Evolutionary conservation across 2,329 filamentous ascomycete genomes (phyloP).

Genomic region (Pseudogymnoascus sp.): DNA sequence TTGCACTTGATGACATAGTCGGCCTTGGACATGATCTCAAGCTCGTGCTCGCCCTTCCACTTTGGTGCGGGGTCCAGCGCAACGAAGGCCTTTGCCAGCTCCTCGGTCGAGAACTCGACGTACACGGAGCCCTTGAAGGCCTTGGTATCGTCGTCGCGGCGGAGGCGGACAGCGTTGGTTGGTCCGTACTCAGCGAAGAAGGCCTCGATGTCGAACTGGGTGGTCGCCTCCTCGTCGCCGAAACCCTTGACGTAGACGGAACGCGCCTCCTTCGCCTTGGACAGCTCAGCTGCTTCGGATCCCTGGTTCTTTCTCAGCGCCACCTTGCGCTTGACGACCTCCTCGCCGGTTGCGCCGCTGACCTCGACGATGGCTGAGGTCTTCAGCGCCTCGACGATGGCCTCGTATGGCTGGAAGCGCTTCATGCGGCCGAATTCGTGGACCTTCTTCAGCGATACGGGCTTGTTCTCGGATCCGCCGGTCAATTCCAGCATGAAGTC

Average conservation of each 20-base stretch:
- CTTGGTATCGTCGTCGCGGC: constrained; percentile 59
- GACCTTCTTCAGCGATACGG: constrained; percentile 69
- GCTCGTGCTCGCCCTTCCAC: constrained; percentile 65
- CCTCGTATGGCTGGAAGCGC: constrained; percentile 80
- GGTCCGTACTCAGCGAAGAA: constrained; percentile 80
- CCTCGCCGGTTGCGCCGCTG: constrained; percentile 61
- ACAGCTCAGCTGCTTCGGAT: constrained; percentile 36
- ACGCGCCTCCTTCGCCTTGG: constrained; percentile 55
- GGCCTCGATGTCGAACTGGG: constrained; percentile 88
- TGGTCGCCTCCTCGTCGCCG: constrained; percentile 69
- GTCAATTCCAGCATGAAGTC: constrained; percentile 76
- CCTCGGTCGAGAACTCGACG: constrained; percentile 78
- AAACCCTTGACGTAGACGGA: constrained; percentile 94
- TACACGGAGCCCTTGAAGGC: constrained; percentile 95
- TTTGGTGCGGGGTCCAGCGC: constrained; percentile 70
- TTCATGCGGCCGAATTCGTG: constrained; percentile 93
- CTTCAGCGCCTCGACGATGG: constrained; percentile 74
- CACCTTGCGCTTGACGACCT: constrained; percentile 69
- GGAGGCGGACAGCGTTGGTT: constrained; percentile 76
- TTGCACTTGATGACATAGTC: constrained; percentile 76
- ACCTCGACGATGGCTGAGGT: constrained; percentile 67
- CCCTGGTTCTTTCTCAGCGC: constrained; percentile 50
- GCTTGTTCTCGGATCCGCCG: constrained; percentile 70
- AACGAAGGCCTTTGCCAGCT: constrained; percentile 72
- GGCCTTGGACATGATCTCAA: constrained; percentile 80